Conservation (phyloP, 2,329 filamentous ascomycete genomes). For the Didymella segeticola region DNA sequence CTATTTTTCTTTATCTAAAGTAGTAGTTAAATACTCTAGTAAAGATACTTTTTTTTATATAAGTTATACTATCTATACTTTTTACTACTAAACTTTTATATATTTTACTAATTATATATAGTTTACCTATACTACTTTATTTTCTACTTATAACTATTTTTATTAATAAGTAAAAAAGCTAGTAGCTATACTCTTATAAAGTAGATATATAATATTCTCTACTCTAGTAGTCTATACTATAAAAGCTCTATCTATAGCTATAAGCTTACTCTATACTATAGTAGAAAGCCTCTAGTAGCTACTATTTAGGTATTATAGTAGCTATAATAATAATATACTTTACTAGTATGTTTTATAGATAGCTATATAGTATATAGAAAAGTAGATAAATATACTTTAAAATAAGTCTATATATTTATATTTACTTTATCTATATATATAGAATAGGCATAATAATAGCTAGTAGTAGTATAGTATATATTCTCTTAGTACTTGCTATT, state of each 20-base stretch:
- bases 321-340: not conserved
- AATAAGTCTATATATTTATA: not conserved
- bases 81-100: not conserved
- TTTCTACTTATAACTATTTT: slow-evolving; percentile 1
- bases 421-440: not conserved
- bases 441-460: too few species aligned
- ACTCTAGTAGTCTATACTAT: not conserved
- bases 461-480: not conserved
- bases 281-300: not conserved
- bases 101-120: not conserved
- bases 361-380: not conserved
- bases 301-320: not conserved
- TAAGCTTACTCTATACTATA: not conserved
- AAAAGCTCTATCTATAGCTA: not conserved
- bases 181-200: not conserved
- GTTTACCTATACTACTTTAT: not conserved
- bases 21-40: not conserved
- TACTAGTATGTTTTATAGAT: not conserved
- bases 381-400: not conserved
- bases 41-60: not conserved
- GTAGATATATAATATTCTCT: not conserved
- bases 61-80: not conserved
- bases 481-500: not conserved
- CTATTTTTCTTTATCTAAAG: not conserved
- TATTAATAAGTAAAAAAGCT: not conserved